Conservation (phyloP, 345 rosid genomes). For the Syzygium oleosum region DNA sequence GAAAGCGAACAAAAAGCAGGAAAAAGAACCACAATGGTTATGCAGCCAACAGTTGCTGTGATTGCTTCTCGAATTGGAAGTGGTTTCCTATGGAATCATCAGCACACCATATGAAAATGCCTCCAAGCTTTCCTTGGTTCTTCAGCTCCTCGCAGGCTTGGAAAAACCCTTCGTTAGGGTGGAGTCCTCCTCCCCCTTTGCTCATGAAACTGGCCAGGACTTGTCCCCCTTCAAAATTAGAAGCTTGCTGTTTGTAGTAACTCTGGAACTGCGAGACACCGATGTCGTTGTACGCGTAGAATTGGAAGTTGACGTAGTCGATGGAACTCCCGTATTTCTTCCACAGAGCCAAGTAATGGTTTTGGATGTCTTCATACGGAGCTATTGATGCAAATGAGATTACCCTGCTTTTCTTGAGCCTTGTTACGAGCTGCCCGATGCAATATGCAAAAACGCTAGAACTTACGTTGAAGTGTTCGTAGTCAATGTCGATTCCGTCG, state of each 20-base stretch:
- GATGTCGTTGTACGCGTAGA: slow-evolving; percentile 29
- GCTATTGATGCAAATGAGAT: slow-evolving; percentile 37
- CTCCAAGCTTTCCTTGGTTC: slow-evolving; percentile 17
- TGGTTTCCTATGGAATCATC: slow-evolving; percentile 19
- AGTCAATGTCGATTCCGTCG: slow-evolving; percentile 32
- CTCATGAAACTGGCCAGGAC: slow-evolving; percentile 17
- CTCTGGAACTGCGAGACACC: slow-evolving; percentile 14
- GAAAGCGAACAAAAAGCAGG: background rate
- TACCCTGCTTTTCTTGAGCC: slow-evolving; percentile 16
- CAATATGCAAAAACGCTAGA: slow-evolving; percentile 23
- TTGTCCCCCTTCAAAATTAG: slow-evolving; percentile 17
- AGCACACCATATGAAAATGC: slow-evolving; percentile 34
- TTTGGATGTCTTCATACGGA: slow-evolving; percentile 32
- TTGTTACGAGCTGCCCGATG: slow-evolving; percentile 23
- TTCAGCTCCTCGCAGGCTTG: slow-evolving; percentile 22
- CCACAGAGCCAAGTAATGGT: slow-evolving; percentile 36
- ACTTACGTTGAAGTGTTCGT: slow-evolving; percentile 28
- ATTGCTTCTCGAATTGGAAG: slow-evolving; percentile 22
- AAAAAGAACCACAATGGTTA: background rate
- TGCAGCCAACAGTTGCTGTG: slow-evolving; percentile 19
- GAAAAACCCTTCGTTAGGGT: slow-evolving; percentile 20
- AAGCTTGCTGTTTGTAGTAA: slow-evolving; percentile 17
- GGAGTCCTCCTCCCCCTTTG: slow-evolving; percentile 21
- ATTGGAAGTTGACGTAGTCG: slow-evolving; percentile 40
- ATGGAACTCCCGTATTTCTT: slow-evolving; percentile 22